Evolutionary conservation across 2,329 filamentous ascomycete genomes (phyloP).

Genomic region (Alternaria sp.): DNA sequence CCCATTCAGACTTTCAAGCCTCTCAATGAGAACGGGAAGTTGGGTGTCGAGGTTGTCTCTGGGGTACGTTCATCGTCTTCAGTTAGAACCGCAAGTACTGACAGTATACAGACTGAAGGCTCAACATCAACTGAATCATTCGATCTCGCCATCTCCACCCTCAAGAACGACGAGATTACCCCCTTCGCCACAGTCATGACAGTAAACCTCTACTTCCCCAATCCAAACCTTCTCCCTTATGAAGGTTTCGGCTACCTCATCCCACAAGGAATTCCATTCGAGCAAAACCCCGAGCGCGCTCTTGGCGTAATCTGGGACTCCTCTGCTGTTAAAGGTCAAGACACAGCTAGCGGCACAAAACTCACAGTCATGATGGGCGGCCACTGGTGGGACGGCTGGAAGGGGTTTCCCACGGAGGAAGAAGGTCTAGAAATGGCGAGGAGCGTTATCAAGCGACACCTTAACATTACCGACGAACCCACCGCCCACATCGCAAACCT

Average conservation of each 20-base stretch:
- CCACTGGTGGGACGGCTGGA: conserved; percentile 81
- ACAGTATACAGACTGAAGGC: conserved; percentile 17
- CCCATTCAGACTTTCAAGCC: conserved; percentile 30
- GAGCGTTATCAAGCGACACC: conserved; percentile 72
- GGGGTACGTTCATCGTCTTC: conserved; percentile 24
- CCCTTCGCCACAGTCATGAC: conserved; percentile 84
- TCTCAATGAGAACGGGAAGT: conserved; percentile 3
- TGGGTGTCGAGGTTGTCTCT: conserved; percentile 31
- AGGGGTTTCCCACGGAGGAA: conserved; percentile 66
- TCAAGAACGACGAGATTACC: conserved; percentile 56
- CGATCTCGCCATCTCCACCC: conserved; percentile 41
- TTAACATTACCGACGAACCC: conserved; percentile 71
- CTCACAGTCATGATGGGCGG: conserved; percentile 94
- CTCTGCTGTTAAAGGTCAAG: conserved; percentile 64
- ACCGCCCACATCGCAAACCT: conserved; percentile 66
- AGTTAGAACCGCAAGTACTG: conserved; percentile 2
- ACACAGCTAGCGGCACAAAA: conserved; percentile 73
- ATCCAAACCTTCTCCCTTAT: conserved; percentile 67
- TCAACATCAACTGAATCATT: conserved; percentile 26
- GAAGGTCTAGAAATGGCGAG: conserved; percentile 74
- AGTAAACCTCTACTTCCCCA: conserved; percentile 84
- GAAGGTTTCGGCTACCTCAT: conserved; percentile 91
- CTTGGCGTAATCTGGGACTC: conserved; percentile 94
- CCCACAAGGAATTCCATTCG: conserved; percentile 71
- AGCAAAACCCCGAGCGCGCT: conserved; percentile 79